These are phyloP conservation scores for Pleurotus platypus DNA, from an alignment of 768 basidiomycete species.

Conservation along the genomic window DNA sequence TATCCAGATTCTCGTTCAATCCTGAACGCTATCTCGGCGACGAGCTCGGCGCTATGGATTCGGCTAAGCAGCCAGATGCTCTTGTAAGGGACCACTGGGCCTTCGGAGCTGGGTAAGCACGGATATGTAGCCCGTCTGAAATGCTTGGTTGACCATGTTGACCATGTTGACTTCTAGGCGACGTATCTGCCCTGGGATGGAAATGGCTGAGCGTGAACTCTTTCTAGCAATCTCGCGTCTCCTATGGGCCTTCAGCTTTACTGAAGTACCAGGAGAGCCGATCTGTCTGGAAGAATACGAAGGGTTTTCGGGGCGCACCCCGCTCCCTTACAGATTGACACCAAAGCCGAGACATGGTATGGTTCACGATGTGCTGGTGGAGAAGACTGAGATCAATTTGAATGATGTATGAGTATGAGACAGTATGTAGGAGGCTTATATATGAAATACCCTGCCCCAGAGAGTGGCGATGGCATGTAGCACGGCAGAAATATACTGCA, in stretches of 20 bases:
- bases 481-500: too few relatives aligned
- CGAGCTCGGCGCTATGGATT: slow-evolving; percentile 20
- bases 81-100: slow-evolving; percentile 32
- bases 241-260: slow-evolving; percentile 29
- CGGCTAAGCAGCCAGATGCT: slow-evolving; percentile 24
- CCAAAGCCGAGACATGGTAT: slow-evolving; percentile 11
- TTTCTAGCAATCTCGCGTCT: slow-evolving; percentile 30
- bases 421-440: too few relatives aligned
- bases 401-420: neutral
- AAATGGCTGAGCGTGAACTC: slow-evolving; percentile 30
- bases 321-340: slow-evolving; percentile 25
- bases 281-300: slow-evolving; percentile 34
- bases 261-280: slow-evolving; percentile 24
- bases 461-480: too few relatives aligned
- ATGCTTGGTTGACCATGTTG: neutral
- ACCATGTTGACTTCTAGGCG: slow-evolving; percentile 14
- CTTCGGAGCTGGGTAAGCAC: slow-evolving; percentile 32
- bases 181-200: slow-evolving; percentile 29
- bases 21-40: slow-evolving; percentile 31
- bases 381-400: slow-evolving; percentile 2
- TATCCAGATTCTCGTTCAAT: slow-evolving; percentile 21
- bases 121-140: neutral
- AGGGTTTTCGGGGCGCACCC: slow-evolving; percentile 29
- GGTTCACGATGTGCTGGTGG: slow-evolving; percentile 10
- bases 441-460: too few relatives aligned